phyloP scores from a whole-genome alignment of 2,329 filamentous ascomycete species.

The Aspergillus carbonarius region DNA sequence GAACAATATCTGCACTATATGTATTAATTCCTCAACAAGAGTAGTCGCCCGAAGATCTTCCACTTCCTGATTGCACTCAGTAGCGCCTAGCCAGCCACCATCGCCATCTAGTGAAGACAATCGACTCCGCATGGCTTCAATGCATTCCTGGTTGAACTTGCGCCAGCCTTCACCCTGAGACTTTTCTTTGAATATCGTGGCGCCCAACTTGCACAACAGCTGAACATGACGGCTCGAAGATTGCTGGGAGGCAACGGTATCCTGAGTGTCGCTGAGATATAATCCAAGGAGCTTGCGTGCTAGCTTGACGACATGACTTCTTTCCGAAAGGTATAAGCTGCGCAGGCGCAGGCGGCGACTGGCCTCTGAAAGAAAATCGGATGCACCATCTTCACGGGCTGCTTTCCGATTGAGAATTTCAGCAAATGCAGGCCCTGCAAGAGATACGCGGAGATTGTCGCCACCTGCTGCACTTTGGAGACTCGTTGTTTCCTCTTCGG shows the following conservation, averaged over 20 bases:
- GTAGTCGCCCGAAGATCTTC: constrained; percentile 64
- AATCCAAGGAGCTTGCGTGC: constrained; percentile 51
- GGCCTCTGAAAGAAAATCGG: constrained; percentile 60
- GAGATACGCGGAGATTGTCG: constrained; percentile 60
- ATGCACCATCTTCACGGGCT: constrained; percentile 29
- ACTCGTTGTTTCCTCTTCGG: constrained; percentile 74
- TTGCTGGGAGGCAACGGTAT: constrained; percentile 8
- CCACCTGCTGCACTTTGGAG: constrained; percentile 71
- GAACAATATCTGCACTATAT: constrained; percentile 72
- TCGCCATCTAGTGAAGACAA: constrained; percentile 34
- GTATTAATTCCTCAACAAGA: constrained; percentile 68
- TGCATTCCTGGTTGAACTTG: constrained; percentile 33
- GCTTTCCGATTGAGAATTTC: constrained; percentile 34
- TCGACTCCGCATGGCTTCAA: constrained; percentile 35
- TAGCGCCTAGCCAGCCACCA: constrained; percentile 48
- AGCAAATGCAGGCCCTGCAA: constrained; percentile 40
- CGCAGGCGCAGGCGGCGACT: constrained; percentile 68
- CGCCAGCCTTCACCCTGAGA: constrained; percentile 25
- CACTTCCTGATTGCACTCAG: constrained; percentile 54
- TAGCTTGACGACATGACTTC: constrained; percentile 65
- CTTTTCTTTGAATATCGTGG: constrained; percentile 31
- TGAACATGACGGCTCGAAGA: constrained; percentile 14
- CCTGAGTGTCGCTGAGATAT: constrained; percentile 26
- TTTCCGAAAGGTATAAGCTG: constrained; percentile 69
- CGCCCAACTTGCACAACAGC: constrained; percentile 27